Evolutionary conservation across 305 asterid species (phyloP).

Genomic region (Fraxinus latifolia): DNA sequence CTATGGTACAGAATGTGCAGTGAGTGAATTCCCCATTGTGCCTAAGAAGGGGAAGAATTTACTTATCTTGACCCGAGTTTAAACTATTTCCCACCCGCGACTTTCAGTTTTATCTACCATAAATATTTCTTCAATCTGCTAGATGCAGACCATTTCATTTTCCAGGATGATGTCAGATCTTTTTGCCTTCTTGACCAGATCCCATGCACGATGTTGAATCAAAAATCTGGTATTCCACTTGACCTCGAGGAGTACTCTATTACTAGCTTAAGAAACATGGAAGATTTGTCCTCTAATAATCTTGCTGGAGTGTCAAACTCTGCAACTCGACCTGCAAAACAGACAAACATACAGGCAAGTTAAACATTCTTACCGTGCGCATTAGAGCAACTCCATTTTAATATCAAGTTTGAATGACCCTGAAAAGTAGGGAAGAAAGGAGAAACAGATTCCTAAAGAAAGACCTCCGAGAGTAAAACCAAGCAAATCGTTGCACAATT

Average conservation of each 20-base stretch:
- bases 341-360: neutral
- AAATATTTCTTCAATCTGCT: constrained; percentile 14
- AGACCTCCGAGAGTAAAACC: neutral
- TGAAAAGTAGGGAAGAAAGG: neutral
- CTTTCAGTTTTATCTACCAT: neutral
- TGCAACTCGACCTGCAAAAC: constrained; percentile 72
- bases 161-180: constrained; percentile 5
- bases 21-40: constrained; percentile 25
- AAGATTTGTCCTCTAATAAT: constrained; percentile 83
- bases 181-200: constrained; percentile 5
- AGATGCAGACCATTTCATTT: neutral
- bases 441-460: neutral
- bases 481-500: neutral
- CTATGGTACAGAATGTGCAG: constrained; percentile 39
- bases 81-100: constrained; percentile 3
- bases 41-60: constrained; percentile 23
- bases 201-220: constrained; percentile 20
- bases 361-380: neutral
- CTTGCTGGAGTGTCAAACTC: constrained; percentile 86
- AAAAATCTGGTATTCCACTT: constrained; percentile 42
- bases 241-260: constrained; percentile 84
- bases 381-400: neutral
- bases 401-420: neutral
- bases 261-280: constrained; percentile 92
- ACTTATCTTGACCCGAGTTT: constrained; percentile 9